phyloP scores from a whole-genome alignment of 805 yeast genomes.

The Starmerella roubikii region DNA sequence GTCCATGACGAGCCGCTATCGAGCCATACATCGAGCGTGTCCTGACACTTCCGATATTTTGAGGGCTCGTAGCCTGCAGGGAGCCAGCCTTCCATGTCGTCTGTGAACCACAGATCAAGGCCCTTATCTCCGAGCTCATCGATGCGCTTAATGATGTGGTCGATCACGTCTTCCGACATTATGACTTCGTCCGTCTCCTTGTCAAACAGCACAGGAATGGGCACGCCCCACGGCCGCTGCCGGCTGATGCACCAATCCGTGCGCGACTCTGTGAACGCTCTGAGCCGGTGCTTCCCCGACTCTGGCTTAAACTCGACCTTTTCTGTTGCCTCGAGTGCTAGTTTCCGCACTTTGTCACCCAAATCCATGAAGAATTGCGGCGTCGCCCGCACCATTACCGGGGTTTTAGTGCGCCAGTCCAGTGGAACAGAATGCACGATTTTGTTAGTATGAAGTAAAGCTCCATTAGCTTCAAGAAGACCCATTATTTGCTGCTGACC shows the following conservation, averaged over 20 bases:
- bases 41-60: slow-evolving; percentile 53
- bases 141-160: slow-evolving; percentile 44
- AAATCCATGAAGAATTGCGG: slow-evolving; percentile 96
- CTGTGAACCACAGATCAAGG: slow-evolving; percentile 49
- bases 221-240: slow-evolving; percentile 97
- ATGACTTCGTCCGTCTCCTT: slow-evolving; percentile 49
- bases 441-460: slow-evolving; percentile 37
- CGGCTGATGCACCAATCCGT: slow-evolving; percentile 97
- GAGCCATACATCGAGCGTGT: slow-evolving; percentile 98
- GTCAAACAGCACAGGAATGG: slow-evolving; percentile 73
- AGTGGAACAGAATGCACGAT: slow-evolving; percentile 82
- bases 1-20: slow-evolving; percentile 94
- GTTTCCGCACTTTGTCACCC: slow-evolving; percentile 41
- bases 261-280: slow-evolving; percentile 60
- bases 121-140: slow-evolving; percentile 39
- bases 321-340: slow-evolving; percentile 46
- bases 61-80: slow-evolving; percentile 35
- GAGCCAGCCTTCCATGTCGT: slow-evolving; percentile 53
- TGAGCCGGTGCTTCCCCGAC: slow-evolving; percentile 54
- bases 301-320: slow-evolving; percentile 62
- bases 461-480: slow-evolving; percentile 30
- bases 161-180: slow-evolving; percentile 42
- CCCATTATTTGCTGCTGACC: slow-evolving; percentile 40
- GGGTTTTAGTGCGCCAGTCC: slow-evolving; percentile 94
- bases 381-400: slow-evolving; percentile 87